phyloP scores from a whole-genome alignment of 1,139 yeast genomes.

The Debaryomyces coudertii region DNA sequence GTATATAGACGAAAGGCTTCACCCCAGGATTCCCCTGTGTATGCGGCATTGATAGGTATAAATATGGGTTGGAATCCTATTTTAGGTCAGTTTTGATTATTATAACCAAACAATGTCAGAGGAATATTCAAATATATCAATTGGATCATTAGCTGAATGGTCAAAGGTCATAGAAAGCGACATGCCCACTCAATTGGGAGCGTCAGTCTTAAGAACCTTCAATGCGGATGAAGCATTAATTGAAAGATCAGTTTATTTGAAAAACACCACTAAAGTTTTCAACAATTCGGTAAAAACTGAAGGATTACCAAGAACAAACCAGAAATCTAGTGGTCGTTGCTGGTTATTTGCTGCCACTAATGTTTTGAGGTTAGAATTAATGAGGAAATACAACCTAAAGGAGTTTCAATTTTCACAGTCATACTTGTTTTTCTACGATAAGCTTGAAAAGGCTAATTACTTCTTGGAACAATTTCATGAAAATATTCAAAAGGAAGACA shows the following conservation, averaged over 20 bases:
- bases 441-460: constrained; percentile 31
- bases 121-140: constrained; percentile 16
- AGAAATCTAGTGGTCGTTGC: constrained; percentile 22
- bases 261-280: constrained; percentile 13
- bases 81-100: not conserved
- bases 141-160: constrained; percentile 30
- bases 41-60: not conserved
- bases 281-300: constrained; percentile 18
- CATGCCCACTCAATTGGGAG: constrained; percentile 34
- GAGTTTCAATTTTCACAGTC: constrained; percentile 20
- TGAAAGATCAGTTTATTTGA: constrained; percentile 13
- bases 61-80: not conserved
- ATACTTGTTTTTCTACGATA: constrained; percentile 38
- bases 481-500: constrained; percentile 16
- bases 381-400: constrained; percentile 20
- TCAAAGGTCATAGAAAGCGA: constrained; percentile 29
- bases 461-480: constrained; percentile 19
- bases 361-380: constrained; percentile 19
- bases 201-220: constrained; percentile 35
- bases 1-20: not conserved
- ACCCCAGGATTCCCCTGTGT: not conserved
- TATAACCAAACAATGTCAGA: not conserved
- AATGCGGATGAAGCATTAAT: constrained; percentile 22
- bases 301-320: constrained; percentile 22
- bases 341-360: constrained; percentile 25